Evolutionary conservation across 495 filamentous ascomycete genomes (phyloP).

Genomic region (Aspergillus kassunensis): DNA sequence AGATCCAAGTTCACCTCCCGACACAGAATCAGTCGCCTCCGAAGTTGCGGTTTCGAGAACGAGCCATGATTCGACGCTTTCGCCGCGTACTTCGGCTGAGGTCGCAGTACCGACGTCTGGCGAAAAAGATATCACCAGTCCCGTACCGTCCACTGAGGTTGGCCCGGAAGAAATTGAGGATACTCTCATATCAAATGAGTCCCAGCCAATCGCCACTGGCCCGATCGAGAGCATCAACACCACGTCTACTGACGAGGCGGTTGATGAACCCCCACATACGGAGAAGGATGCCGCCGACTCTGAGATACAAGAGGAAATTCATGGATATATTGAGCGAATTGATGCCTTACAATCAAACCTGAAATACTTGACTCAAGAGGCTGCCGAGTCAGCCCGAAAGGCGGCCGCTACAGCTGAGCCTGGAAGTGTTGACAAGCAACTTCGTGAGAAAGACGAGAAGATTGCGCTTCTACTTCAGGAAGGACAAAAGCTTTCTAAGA

Average conservation of each 20-base stretch:
- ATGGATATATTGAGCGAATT: slow-evolving; percentile 81
- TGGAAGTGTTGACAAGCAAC: slow-evolving; percentile 66
- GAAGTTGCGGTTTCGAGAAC: slow-evolving; percentile 12
- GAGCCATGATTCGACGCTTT: slow-evolving; percentile 33
- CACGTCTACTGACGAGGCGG: slow-evolving; percentile 22
- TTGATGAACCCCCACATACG: slow-evolving; percentile 47
- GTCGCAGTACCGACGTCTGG: background rate
- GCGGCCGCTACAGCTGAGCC: slow-evolving; percentile 56
- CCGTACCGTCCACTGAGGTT: background rate
- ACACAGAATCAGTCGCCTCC: background rate
- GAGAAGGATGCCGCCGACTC: slow-evolving; percentile 58
- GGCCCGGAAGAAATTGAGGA: background rate
- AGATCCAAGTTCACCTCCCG: slow-evolving; percentile 16
- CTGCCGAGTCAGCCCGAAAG: slow-evolving; percentile 64
- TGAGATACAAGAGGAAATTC: slow-evolving; percentile 73
- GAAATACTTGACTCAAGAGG: slow-evolving; percentile 76
- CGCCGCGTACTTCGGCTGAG: slow-evolving; percentile 12
- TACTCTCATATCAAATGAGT: slow-evolving; percentile 7
- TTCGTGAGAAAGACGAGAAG: slow-evolving; percentile 85
- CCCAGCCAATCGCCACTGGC: slow-evolving; percentile 17
- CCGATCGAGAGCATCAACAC: slow-evolving; percentile 12
- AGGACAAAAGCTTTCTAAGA: slow-evolving; percentile 81
- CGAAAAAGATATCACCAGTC: background rate
- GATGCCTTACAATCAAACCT: slow-evolving; percentile 90
- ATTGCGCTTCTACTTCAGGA: slow-evolving; percentile 88